Conservation (phyloP, 768 basidiomycete genomes). For the Rhizopogon roseolus region DNA sequence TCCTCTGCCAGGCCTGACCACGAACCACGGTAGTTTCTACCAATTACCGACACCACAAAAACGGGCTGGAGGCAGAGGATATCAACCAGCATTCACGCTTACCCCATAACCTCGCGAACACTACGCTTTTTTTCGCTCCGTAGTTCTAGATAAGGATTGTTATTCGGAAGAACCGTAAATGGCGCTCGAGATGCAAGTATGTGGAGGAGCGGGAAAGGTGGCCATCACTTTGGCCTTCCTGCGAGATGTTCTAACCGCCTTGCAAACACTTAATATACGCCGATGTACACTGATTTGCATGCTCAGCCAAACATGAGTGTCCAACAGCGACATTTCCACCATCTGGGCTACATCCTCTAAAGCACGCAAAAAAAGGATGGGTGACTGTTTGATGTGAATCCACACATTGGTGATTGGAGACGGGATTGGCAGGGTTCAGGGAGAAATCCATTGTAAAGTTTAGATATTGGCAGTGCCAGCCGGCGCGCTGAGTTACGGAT, state of each 20-base stretch:
- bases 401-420: slow-evolving; percentile 4
- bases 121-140: slow-evolving; percentile 34
- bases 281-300: slow-evolving; percentile 1
- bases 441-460: neutral
- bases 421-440: slow-evolving; percentile 6
- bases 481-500: neutral
- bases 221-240: slow-evolving; percentile 17
- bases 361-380: slow-evolving; percentile 15
- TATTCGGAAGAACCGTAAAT: slow-evolving; percentile 32
- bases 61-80: neutral
- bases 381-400: slow-evolving; percentile 10
- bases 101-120: slow-evolving; percentile 25
- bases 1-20: neutral
- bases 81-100: slow-evolving; percentile 18
- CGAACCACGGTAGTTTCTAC: neutral
- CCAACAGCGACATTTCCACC: slow-evolving; percentile 15
- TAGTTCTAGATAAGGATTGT: slow-evolving; percentile 29
- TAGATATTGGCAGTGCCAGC: neutral
- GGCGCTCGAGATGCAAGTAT: slow-evolving; percentile 11
- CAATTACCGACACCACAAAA: neutral
- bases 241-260: slow-evolving; percentile 25
- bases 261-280: slow-evolving; percentile 24
- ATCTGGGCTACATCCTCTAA: slow-evolving; percentile 30
- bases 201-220: neutral
- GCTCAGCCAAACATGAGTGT: slow-evolving; percentile 7